Conservation (phyloP, 2,329 filamentous ascomycete species). For the Fusarium napiforme region DNA sequence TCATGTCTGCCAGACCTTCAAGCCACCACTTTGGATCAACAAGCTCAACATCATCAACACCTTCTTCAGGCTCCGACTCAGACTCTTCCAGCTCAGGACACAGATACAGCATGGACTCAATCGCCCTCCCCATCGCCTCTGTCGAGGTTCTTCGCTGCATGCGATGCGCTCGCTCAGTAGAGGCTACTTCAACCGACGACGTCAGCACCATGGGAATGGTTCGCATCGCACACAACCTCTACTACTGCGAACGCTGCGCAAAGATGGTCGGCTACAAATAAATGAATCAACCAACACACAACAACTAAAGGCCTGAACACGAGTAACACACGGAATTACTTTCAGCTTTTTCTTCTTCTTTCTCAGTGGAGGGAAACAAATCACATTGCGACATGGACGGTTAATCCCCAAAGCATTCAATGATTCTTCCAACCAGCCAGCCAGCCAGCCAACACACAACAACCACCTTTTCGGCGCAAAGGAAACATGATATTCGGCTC, state of each 20-base stretch:
- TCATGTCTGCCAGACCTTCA: conserved; percentile 37
- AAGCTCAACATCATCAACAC: conserved; percentile 36
- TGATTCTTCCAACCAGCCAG: conserved; percentile 19
- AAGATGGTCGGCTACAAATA: conserved; percentile 72
- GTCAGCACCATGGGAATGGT: conserved; percentile 70
- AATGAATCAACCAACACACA: conserved; percentile 9
- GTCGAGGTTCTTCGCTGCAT: conserved; percentile 72
- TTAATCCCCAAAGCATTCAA: conserved; percentile 14
- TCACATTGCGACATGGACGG: conserved; percentile 24
- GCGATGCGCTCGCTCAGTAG: conserved; percentile 68
- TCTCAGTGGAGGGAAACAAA: conserved; percentile 21
- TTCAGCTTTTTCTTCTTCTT: conserved; percentile 14
- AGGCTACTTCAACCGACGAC: conserved; percentile 71
- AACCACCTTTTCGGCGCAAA: conserved; percentile 24
- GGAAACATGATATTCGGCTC: conserved; percentile 23
- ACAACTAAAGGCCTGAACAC: conserved; percentile 6
- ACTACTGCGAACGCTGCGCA: conserved; percentile 73
- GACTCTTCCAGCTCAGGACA: conserved; percentile 46
- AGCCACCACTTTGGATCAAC: conserved; percentile 40
- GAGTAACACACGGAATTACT: conserved; percentile 14
- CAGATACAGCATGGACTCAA: conserved; percentile 62
- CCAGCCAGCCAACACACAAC: not conserved
- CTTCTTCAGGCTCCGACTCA: conserved; percentile 37
- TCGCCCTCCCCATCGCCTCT: conserved; percentile 58
- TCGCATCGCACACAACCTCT: conserved; percentile 71